Evolutionary conservation across 208 protist species (phyloP).

Genomic region (Leishmania martiniquensis): DNA sequence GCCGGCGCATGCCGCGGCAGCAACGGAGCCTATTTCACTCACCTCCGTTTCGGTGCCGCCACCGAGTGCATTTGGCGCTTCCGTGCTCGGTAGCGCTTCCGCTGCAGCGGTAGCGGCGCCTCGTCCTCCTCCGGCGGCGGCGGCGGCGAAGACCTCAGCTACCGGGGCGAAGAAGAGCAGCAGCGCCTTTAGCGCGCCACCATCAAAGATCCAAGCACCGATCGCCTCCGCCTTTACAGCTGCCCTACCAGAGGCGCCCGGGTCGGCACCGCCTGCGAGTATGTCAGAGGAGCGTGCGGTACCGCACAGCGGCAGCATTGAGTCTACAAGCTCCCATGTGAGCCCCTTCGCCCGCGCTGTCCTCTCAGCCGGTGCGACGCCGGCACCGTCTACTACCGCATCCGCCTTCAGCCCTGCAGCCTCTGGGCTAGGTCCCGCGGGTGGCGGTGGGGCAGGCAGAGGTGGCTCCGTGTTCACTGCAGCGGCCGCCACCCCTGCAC

Average conservation of each 20-base stretch:
- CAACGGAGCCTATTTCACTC: not conserved
- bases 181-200: slow-evolving; percentile 3
- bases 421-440: not conserved
- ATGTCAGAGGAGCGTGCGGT: not conserved
- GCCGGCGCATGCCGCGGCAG: not conserved
- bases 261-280: not conserved
- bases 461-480: slow-evolving; percentile 4
- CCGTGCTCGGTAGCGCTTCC: not conserved
- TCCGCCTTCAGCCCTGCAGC: slow-evolving; percentile 8
- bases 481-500: slow-evolving; percentile 7
- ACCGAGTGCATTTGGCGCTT: not conserved
- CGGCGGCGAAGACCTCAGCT: not conserved
- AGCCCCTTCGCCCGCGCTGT: not conserved
- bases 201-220: not conserved
- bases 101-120: not conserved
- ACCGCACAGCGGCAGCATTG: not conserved
- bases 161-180: not conserved
- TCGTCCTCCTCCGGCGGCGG: not conserved
- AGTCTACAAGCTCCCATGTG: not conserved
- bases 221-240: slow-evolving; percentile 5
- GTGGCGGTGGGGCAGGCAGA: not conserved
- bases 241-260: not conserved
- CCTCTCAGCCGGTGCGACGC: not conserved
- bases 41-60: not conserved
- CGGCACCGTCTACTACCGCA: not conserved